phyloP scores from a whole-genome alignment of 139 green algal genomes.

The Desmodesmus armatus region DNA sequence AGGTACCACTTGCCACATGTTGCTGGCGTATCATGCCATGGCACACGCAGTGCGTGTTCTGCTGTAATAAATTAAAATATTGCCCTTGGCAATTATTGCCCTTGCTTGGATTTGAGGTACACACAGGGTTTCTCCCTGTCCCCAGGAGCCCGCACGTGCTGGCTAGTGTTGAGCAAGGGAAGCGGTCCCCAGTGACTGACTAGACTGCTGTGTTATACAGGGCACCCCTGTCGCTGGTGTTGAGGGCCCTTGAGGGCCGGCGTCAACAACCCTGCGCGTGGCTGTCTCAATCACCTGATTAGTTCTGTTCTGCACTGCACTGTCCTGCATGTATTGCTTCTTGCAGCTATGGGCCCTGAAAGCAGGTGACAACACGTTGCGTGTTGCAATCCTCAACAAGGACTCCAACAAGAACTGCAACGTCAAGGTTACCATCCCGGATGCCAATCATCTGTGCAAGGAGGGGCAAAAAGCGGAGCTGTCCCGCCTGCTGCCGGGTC shows the following conservation, averaged over 20 bases:
- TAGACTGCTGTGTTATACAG: neutral
- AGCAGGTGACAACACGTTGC: neutral
- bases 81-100: neutral
- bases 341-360: constrained; percentile 15
- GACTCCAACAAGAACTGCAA: constrained; percentile 1
- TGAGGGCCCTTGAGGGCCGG: neutral
- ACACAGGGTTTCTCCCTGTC: too few species aligned
- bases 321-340: neutral
- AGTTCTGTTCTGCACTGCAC: neutral
- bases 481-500: constrained; percentile 1
- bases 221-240: neutral
- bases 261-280: neutral
- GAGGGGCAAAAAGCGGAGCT: neutral
- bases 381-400: constrained; percentile 25
- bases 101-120: too few species aligned
- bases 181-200: too few species aligned
- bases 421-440: neutral
- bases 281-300: neutral
- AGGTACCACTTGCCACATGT: neutral
- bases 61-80: too few species aligned
- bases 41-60: neutral
- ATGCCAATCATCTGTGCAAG: too few species aligned
- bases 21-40: neutral
- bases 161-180: too few species aligned
- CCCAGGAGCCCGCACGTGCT: too few species aligned